phyloP scores from a whole-genome alignment of 1,284 basidiomycete genomes.

The Pseudozyma thailandica region DNA sequence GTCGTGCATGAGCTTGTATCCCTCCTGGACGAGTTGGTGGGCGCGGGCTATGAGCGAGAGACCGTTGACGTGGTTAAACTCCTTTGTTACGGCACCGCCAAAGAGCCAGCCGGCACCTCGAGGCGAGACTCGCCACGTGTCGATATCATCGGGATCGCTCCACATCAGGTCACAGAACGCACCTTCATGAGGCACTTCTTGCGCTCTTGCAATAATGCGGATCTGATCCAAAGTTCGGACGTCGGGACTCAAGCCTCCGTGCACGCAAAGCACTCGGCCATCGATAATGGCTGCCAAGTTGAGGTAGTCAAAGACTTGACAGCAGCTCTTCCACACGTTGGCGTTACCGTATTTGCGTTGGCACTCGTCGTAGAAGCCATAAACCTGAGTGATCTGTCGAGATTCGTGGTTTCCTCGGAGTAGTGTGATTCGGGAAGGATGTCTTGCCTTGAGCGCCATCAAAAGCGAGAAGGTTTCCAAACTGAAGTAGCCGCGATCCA shows the following conservation, averaged over 20 bases:
- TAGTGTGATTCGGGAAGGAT: slow-evolving; percentile 90
- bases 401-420: slow-evolving; percentile 95
- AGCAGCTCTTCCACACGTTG: slow-evolving; percentile 98
- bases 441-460: slow-evolving; percentile 88
- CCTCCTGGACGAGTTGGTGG: slow-evolving; percentile 99
- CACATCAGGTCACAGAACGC: slow-evolving; percentile 95
- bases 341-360: slow-evolving; percentile 90
- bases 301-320: slow-evolving; percentile 99
- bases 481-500: slow-evolving; percentile 94
- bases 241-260: slow-evolving; percentile 94
- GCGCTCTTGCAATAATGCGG: slow-evolving; percentile 92
- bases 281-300: slow-evolving; percentile 96
- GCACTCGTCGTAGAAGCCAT: slow-evolving; percentile 94
- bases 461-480: slow-evolving; percentile 93
- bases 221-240: slow-evolving; percentile 99
- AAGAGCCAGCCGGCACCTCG: slow-evolving; percentile 98
- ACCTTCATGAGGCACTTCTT: slow-evolving; percentile 98
- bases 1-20: slow-evolving; percentile 93
- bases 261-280: slow-evolving; percentile 98
- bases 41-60: slow-evolving; percentile 98
- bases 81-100: slow-evolving; percentile 95
- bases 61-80: slow-evolving; percentile 88
- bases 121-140: slow-evolving; percentile 98
- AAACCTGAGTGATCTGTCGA: slow-evolving; percentile 96
- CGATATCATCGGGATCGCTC: slow-evolving; percentile 99